These are phyloP conservation scores for Vigna trinervia DNA, from an alignment of 306 rosid genomes.

Conservation along the genomic window DNA sequence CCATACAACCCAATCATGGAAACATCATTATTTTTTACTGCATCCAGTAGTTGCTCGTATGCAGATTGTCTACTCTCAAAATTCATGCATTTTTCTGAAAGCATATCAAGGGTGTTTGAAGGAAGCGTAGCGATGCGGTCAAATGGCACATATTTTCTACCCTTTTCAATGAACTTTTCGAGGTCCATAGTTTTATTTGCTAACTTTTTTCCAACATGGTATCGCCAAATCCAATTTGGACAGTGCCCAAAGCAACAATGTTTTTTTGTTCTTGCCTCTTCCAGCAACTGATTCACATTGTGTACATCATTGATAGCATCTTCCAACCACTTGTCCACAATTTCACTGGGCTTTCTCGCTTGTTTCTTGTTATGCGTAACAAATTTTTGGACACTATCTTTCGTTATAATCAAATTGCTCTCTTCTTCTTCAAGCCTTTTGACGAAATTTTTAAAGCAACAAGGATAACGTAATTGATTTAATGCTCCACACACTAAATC, in stretches of 20 bases:
- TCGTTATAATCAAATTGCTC: background rate
- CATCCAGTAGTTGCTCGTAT: slow-evolving; percentile 4
- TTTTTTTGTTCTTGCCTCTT: background rate
- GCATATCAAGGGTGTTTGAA: background rate
- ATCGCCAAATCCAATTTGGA: slow-evolving; percentile 32
- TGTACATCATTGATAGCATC: background rate
- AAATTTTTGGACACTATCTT: background rate
- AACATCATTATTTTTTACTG: background rate
- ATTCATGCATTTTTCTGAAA: background rate
- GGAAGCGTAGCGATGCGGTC: background rate
- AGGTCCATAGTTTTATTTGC: background rate
- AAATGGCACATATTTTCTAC: background rate
- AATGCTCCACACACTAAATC: no score
- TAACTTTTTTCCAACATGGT: background rate
- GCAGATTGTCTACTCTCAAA: slow-evolving; percentile 18
- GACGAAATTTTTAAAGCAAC: slow-evolving; percentile 19
- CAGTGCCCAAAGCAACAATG: background rate
- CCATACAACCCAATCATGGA: slow-evolving; percentile 35
- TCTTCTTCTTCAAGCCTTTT: background rate
- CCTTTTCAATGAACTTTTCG: background rate
- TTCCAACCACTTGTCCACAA: slow-evolving; percentile 17
- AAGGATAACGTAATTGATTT: slow-evolving; percentile 14
- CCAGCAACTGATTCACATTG: background rate
- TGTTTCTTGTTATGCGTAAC: background rate
- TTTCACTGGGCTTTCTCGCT: background rate